Evolutionary conservation across 306 rosid species (phyloP).

Genomic region (Casuarina equisetifolia): DNA sequence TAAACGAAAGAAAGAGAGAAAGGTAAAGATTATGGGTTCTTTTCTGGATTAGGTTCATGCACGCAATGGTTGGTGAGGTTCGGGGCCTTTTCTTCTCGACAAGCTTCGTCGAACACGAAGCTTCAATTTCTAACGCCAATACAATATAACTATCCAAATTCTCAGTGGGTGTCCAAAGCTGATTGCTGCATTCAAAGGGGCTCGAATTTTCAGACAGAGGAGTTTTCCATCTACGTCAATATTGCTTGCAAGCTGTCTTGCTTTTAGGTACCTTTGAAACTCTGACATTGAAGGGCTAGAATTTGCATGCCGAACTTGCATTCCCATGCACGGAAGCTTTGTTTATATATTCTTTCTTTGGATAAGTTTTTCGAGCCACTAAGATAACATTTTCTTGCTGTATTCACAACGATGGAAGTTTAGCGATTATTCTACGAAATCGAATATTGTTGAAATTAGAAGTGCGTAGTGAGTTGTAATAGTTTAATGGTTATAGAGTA

Average conservation of each 20-base stretch:
- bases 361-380: conserved; percentile 20
- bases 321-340: conserved; percentile 15
- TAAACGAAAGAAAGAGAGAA: neutral
- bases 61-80: too few species aligned
- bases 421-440: neutral
- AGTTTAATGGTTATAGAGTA: neutral
- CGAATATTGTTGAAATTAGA: conserved; percentile 17
- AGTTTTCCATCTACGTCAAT: conserved; percentile 12
- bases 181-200: conserved; percentile 4
- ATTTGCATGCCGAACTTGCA: conserved; percentile 43
- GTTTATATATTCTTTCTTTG: conserved; percentile 25
- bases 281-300: conserved; percentile 17
- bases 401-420: conserved; percentile 29
- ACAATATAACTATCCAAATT: neutral
- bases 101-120: conserved; percentile 14
- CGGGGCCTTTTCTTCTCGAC: conserved; percentile 11
- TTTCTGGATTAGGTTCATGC: neutral
- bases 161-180: neutral
- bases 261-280: conserved; percentile 35
- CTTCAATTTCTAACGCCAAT: too few species aligned
- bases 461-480: neutral
- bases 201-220: neutral
- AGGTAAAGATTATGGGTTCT: conserved; percentile 23
- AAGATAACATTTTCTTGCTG: conserved; percentile 38
- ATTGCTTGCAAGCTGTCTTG: conserved; percentile 42